Percentiles rank a stretch among this genome's conserved stretches.
phyloP scores from a whole-genome alignment of 805 yeast genomes.

The Priceomyces carsonii region DNA sequence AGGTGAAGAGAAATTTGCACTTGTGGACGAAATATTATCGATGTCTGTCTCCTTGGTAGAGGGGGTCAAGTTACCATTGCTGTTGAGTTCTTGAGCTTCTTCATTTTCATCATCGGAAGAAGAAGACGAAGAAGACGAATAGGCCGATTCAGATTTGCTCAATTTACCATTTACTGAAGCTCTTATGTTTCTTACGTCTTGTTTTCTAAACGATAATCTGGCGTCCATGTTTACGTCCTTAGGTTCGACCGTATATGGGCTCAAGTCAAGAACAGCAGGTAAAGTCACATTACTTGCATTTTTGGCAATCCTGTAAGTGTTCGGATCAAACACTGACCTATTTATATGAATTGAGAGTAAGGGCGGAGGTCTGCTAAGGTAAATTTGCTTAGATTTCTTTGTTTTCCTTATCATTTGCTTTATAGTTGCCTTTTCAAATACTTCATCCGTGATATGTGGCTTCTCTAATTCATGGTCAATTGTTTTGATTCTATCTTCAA shows the following conservation, averaged over 20 bases:
- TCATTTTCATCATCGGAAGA: conserved; percentile 10
- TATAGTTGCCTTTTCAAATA: conserved; percentile 70
- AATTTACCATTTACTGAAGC: background rate
- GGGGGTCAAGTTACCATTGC: conserved; percentile 9
- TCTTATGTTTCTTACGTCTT: conserved; percentile 36
- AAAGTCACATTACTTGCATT: conserved; percentile 82
- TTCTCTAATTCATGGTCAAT: conserved; percentile 52
- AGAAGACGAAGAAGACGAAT: conserved; percentile 11
- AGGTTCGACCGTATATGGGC: conserved; percentile 68
- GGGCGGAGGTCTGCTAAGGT: conserved; percentile 80
- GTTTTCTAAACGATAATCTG: conserved; percentile 67
- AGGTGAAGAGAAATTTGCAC: conserved; percentile 18
- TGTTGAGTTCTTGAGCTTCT: conserved; percentile 9
- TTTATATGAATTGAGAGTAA: conserved; percentile 84
- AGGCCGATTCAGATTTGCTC: background rate
- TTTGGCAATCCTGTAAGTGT: conserved; percentile 79
- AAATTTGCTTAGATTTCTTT: conserved; percentile 80
- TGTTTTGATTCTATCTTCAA: conserved; percentile 27
- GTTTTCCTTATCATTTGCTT: conserved; percentile 73
- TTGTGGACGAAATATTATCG: conserved; percentile 12
- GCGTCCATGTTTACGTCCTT: conserved; percentile 79
- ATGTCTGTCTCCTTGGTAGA: conserved; percentile 9
- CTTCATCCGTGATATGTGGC: conserved; percentile 77
- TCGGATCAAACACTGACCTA: conserved; percentile 89
- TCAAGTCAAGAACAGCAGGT: conserved; percentile 66